These are phyloP conservation scores for Casuarina equisetifolia DNA, from an alignment of 306 rosid genomes.

Conservation along the genomic window DNA sequence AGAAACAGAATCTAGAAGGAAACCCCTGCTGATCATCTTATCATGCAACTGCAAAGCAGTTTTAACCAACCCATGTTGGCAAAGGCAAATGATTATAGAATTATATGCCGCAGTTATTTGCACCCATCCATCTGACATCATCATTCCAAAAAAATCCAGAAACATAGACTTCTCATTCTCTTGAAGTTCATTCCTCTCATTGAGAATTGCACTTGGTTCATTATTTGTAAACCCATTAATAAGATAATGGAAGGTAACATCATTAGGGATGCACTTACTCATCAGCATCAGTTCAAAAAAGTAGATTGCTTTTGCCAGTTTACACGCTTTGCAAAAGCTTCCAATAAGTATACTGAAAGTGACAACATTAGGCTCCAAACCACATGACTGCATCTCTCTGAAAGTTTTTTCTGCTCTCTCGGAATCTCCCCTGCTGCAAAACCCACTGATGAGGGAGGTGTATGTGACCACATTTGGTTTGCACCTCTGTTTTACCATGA, in stretches of 20 bases:
- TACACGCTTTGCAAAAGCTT: conserved; percentile 59
- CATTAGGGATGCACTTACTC: conserved; percentile 67
- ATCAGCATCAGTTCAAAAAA: conserved; percentile 73
- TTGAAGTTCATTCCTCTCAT: conserved; percentile 23
- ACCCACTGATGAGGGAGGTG: conserved; percentile 75
- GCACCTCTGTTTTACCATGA: conserved; percentile 61
- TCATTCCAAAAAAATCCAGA: conserved; percentile 54
- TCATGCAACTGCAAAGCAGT: conserved; percentile 53
- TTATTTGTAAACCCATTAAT: conserved; percentile 65
- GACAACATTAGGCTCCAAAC: conserved; percentile 75
- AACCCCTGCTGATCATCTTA: conserved; percentile 54
- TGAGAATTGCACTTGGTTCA: conserved; percentile 10
- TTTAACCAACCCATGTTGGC: conserved; percentile 67
- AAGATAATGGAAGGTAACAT: conserved; percentile 64
- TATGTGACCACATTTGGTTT: conserved; percentile 73
- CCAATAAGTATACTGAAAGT: conserved; percentile 74
- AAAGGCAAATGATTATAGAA: conserved; percentile 68
- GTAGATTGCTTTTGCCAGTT: conserved; percentile 59
- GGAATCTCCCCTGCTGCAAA: conserved; percentile 54
- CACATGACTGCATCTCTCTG: conserved; percentile 53
- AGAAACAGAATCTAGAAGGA: conserved; percentile 53
- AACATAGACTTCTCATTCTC: conserved; percentile 40
- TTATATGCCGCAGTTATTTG: conserved; percentile 55
- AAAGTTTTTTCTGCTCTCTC: conserved; percentile 58
- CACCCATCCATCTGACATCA: conserved; percentile 69